phyloP scores from a whole-genome alignment of 2,329 filamentous ascomycete genomes.

The Botrytis paeoniae region DNA sequence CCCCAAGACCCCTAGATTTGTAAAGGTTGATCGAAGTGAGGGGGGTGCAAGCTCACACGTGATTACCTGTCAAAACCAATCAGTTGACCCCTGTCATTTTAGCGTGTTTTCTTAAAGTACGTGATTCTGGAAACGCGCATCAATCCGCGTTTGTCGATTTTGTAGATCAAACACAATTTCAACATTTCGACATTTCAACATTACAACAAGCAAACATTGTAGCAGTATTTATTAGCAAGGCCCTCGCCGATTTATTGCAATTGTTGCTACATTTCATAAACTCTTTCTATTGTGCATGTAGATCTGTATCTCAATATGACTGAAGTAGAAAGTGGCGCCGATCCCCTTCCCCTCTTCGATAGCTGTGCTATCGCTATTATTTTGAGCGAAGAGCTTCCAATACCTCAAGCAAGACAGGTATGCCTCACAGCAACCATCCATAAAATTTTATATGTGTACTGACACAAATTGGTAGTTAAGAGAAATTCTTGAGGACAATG shows the following conservation, averaged over 20 bases:
- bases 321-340: constrained; percentile 8
- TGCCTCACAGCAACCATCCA: neutral
- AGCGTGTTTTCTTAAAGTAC: constrained; percentile 10
- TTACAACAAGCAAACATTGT: neutral
- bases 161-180: neutral
- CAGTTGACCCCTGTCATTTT: neutral
- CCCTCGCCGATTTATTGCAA: too few relatives aligned
- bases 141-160: neutral
- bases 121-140: constrained; percentile 5
- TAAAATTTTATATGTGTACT: neutral
- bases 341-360: constrained; percentile 28
- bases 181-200: neutral
- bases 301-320: constrained; percentile 21
- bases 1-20: neutral
- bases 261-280: neutral
- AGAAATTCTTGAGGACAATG: constrained; percentile 35
- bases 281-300: neutral
- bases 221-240: neutral
- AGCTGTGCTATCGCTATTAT: constrained; percentile 34
- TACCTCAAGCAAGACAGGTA: constrained; percentile 20
- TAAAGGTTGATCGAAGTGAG: neutral
- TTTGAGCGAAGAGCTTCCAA: constrained; percentile 28
- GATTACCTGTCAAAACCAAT: constrained; percentile 9
- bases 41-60: neutral
- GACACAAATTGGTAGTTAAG: constrained; percentile 24